phyloP scores from a whole-genome alignment of 2,329 filamentous ascomycete genomes.

The Cordyceps pruinosa region DNA sequence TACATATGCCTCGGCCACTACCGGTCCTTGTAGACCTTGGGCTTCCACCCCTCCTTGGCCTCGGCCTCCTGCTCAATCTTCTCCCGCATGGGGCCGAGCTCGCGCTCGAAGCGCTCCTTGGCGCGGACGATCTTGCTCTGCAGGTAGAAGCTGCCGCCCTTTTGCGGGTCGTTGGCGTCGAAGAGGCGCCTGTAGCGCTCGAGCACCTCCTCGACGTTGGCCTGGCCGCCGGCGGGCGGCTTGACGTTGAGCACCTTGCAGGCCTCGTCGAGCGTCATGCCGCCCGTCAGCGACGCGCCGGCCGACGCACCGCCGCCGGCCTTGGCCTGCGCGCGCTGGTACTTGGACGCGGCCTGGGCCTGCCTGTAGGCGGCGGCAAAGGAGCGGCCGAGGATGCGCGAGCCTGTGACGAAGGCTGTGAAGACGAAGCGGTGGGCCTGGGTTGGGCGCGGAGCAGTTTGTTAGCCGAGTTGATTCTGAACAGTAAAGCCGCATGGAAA shows the following conservation, averaged over 20 bases:
- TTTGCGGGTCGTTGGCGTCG: slow-evolving; percentile 88
- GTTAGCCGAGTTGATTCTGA: neutral
- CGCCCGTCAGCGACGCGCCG: slow-evolving; percentile 52
- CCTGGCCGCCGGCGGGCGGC: slow-evolving; percentile 65
- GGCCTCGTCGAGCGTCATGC: slow-evolving; percentile 90
- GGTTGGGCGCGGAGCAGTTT: neutral
- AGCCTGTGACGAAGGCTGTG: slow-evolving; percentile 84
- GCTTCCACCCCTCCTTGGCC: slow-evolving; percentile 80
- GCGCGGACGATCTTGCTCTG: slow-evolving; percentile 95
- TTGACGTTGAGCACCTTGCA: slow-evolving; percentile 97
- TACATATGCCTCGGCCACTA: slow-evolving; percentile 25
- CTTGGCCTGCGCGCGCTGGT: slow-evolving; percentile 66
- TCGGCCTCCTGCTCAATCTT: slow-evolving; percentile 70
- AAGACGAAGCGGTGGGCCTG: slow-evolving; percentile 86
- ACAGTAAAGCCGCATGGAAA: no score
- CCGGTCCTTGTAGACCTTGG: slow-evolving; percentile 88
- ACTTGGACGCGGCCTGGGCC: slow-evolving; percentile 78
- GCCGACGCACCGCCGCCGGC: slow-evolving; percentile 46
- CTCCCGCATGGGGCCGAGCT: slow-evolving; percentile 66
- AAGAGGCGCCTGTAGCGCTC: slow-evolving; percentile 91
- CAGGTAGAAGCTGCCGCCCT: slow-evolving; percentile 95
- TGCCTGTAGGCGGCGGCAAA: slow-evolving; percentile 94
- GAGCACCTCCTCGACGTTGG: slow-evolving; percentile 72
- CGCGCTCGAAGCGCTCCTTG: slow-evolving; percentile 83
- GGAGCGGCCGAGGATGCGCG: slow-evolving; percentile 85